These are phyloP conservation scores for Taphrina pruni DNA, from an alignment of 1,139 yeast species.

Conservation along the genomic window DNA sequence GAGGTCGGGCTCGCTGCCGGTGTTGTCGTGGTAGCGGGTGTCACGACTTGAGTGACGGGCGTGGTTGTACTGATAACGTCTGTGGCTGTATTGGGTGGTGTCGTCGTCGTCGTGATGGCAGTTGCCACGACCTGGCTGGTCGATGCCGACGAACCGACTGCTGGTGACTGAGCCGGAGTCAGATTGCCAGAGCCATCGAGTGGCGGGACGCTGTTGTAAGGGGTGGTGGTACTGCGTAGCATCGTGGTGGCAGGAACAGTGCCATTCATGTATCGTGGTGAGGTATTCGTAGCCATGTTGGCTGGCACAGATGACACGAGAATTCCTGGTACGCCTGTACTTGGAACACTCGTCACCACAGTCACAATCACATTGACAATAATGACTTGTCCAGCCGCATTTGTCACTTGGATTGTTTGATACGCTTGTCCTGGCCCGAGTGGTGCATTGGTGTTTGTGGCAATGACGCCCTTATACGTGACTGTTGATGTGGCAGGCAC, in stretches of 20 bases:
- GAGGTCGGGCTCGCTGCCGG: not conserved
- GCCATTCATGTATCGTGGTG: not conserved
- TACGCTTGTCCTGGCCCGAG: conserved; percentile 27
- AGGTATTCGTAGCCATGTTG: not conserved
- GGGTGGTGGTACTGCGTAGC: not conserved
- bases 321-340: not conserved
- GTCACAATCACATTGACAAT: conserved; percentile 19
- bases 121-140: not conserved
- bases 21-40: not conserved
- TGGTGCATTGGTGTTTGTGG: conserved; percentile 34
- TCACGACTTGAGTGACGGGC: not conserved
- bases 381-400: not conserved
- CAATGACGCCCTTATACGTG: conserved; percentile 15
- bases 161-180: not conserved
- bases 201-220: not conserved
- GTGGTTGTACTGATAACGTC: not conserved
- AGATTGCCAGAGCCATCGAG: not conserved
- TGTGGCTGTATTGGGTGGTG: not conserved
- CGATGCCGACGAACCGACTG: not conserved
- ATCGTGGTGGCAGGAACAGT: not conserved
- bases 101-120: not conserved
- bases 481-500: conserved; percentile 11
- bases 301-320: not conserved
- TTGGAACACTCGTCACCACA: conserved; percentile 9
- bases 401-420: conserved; percentile 14